These are phyloP conservation scores for Clathrospora elynae DNA, from an alignment of 2,329 filamentous ascomycete genomes.

Conservation along the genomic window DNA sequence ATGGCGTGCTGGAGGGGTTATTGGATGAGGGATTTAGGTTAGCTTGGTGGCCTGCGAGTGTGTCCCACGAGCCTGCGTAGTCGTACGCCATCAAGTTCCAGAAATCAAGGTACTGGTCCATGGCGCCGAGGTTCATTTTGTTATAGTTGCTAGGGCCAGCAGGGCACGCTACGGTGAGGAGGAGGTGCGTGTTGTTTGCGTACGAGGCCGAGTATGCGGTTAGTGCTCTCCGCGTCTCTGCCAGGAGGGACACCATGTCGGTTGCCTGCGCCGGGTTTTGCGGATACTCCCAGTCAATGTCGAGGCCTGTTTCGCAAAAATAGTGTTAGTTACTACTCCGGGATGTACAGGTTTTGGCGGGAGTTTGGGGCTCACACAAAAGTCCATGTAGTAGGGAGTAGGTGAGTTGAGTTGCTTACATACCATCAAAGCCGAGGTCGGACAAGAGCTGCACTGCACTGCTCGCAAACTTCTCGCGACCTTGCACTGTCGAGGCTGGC, in stretches of 20 bases:
- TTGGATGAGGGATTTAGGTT: constrained; percentile 34
- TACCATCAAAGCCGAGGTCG: constrained; percentile 46
- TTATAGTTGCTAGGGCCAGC: constrained; percentile 54
- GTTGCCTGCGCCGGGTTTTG: constrained; percentile 38
- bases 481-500: constrained; percentile 38
- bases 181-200: constrained; percentile 49
- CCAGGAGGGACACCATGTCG: constrained; percentile 42
- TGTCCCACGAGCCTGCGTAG: constrained; percentile 56
- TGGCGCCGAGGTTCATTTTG: constrained; percentile 50
- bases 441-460: constrained; percentile 41
- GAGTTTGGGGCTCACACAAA: too few relatives aligned
- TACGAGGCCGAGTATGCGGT: constrained; percentile 50
- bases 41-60: constrained; percentile 41
- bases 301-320: constrained; percentile 30
- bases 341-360: too few relatives aligned
- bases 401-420: constrained; percentile 1
- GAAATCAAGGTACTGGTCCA: constrained; percentile 57
- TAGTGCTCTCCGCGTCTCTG: constrained; percentile 42
- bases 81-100: constrained; percentile 83
- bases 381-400: too few relatives aligned
- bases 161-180: constrained; percentile 55
- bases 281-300: constrained; percentile 49
- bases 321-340: too few relatives aligned
- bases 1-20: constrained; percentile 41
- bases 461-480: constrained; percentile 42